Evolutionary conservation across 2,329 filamentous ascomycete species (phyloP).

Genomic region (Lasiodiplodia gonubiensis): DNA sequence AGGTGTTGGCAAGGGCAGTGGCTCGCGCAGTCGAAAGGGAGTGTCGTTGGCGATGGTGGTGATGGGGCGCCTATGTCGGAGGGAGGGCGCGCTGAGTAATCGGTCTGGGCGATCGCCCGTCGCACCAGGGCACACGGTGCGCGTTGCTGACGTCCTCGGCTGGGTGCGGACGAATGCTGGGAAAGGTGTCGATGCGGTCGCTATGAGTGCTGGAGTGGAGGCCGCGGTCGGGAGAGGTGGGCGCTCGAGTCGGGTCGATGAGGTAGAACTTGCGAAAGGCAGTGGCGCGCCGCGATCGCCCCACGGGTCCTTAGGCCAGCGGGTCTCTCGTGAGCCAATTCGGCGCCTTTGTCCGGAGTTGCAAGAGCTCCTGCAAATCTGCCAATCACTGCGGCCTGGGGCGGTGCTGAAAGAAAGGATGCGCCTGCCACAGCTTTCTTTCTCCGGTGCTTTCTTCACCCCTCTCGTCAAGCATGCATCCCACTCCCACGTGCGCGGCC

Average conservation of each 20-base stretch:
- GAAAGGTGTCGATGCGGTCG: constrained; percentile 2
- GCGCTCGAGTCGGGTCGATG: constrained; percentile 1
- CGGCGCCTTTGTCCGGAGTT: constrained; percentile 11
- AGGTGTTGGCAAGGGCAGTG: constrained; percentile 10
- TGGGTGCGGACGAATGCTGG: background rate
- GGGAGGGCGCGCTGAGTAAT: constrained; percentile 27
- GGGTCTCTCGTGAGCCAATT: constrained; percentile 25
- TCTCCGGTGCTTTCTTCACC: background rate
- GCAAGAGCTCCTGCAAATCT: constrained; percentile 14
- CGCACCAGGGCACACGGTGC: background rate
- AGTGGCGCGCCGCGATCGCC: constrained; percentile 23
- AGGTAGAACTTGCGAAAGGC: constrained; percentile 11
- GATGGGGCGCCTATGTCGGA: constrained; percentile 21
- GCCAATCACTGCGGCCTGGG: constrained; percentile 19
- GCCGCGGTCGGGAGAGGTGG: constrained; percentile 10
- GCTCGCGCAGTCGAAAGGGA: constrained; percentile 15
- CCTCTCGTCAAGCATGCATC: background rate
- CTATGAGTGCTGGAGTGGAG: background rate
- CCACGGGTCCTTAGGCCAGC: constrained; percentile 5
- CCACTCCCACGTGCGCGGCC: constrained; percentile 23
- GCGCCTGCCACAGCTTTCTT: background rate
- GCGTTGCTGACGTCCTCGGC: constrained; percentile 1
- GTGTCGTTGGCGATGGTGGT: constrained; percentile 20
- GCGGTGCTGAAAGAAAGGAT: constrained; percentile 2
- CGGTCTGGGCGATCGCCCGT: constrained; percentile 19